Conservation (phyloP, 805 yeast genomes). For the Nematodospora valgi region DNA sequence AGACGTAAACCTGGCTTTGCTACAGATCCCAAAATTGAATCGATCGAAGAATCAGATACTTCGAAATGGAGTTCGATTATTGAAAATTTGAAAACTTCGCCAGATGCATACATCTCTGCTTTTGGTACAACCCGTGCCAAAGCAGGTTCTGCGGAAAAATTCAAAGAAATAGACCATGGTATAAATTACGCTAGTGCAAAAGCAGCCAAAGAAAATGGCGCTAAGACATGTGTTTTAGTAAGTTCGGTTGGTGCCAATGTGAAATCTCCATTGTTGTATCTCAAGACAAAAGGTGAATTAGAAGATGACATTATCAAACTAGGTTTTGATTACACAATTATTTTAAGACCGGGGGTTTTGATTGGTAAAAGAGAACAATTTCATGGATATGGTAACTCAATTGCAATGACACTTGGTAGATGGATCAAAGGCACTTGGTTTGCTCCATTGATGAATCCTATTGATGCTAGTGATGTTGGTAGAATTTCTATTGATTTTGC, state of each 20-base stretch:
- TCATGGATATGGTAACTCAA: constrained; percentile 35
- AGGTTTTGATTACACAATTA: constrained; percentile 67
- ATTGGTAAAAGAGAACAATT: constrained; percentile 56
- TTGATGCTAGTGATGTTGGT: constrained; percentile 66
- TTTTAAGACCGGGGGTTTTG: constrained; percentile 74
- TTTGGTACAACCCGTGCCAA: constrained; percentile 72
- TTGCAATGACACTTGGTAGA: constrained; percentile 29
- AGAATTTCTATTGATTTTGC: constrained; percentile 48
- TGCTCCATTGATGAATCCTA: constrained; percentile 31
- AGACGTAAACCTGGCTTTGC: constrained; percentile 42
- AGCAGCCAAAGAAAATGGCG: constrained; percentile 69
- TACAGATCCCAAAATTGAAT: constrained; percentile 28
- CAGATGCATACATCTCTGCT: constrained; percentile 48
- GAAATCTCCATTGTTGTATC: constrained; percentile 56
- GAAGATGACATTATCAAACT: constrained; percentile 65
- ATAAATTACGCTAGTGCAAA: constrained; percentile 65
- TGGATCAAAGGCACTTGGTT: constrained; percentile 14
- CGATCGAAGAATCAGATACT: constrained; percentile 45
- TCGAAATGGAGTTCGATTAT: constrained; percentile 49
- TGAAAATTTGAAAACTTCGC: constrained; percentile 1
- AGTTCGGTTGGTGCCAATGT: constrained; percentile 64
- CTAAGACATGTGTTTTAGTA: constrained; percentile 63
- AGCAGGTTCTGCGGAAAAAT: constrained; percentile 73
- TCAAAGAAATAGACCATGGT: constrained; percentile 71
- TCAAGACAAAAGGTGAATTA: constrained; percentile 68